Base-by-base conservation (phyloP, 2,329 filamentous ascomycete species). In the Pyricularia grisea region DNA sequence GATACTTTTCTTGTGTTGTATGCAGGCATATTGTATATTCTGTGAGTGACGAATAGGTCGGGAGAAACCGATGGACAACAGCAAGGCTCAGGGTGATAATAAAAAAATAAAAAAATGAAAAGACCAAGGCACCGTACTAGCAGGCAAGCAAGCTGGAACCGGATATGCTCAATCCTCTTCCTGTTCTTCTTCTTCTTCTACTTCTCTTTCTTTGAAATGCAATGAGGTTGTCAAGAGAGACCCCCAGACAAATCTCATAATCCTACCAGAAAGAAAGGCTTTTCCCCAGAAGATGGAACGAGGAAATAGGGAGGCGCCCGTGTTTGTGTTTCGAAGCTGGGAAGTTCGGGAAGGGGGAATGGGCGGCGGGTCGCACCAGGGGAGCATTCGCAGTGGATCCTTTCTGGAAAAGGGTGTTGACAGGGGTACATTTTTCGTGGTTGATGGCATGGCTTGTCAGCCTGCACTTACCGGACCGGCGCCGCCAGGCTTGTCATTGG, bases 1-100 rank as follows among this genome's bases (percentile, higher is more conserved):
- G 93, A 97, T 30, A 58, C 58, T 50, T 60, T 60, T 42, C 58
- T 68, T 42, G 61, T 66, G 63, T 69, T 69, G 42, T 69, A 69
- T 28, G 55, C 68, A 58, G 63, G 36, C 30, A 65, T 58, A 3
- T 31, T 65, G 27, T 5, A 36, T 36, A 27, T 27, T 27, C 25
- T 11, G 33, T 12, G 36, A 50, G 36, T 14, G 36, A 60, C 42
- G 36, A 31, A 58, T n/a, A 30, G 17, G 23, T 58, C 5, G n/a
- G 36, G 33, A 20, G 25, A 20, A 30, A 20, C 6, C 12, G 23
- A 50, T 20, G 42, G 42, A 42, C 28, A 5, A 58, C 36, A 14
- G 27, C 42, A 27, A 23, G 20, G 20, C 10, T n/a, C 27, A 11
- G 42, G 33, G 27, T 31, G 50, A 55, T 11, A 55, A n/a, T 25